phyloP scores from a whole-genome alignment of 352 stramenopile genomes.

The Globisporangium orthogonon region DNA sequence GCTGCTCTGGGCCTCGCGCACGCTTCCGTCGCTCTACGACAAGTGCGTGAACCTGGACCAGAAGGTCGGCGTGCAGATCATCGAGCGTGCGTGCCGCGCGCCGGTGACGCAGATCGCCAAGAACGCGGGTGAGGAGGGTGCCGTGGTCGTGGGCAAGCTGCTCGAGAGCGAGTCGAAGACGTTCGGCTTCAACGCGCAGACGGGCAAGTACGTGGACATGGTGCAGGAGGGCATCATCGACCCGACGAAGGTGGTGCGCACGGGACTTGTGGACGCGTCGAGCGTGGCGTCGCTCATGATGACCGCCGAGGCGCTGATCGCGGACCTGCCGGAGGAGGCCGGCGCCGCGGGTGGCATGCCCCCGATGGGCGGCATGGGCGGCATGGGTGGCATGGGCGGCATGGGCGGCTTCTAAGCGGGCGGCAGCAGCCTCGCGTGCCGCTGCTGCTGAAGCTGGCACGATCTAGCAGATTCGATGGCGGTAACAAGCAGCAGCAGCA shows the following conservation, averaged over 20 bases:
- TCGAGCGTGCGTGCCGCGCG: slow-evolving; percentile 91
- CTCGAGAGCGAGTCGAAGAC: slow-evolving; percentile 93
- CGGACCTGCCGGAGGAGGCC: slow-evolving; percentile 91
- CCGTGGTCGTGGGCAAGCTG: slow-evolving; percentile 98
- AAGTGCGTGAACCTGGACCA: slow-evolving; percentile 95
- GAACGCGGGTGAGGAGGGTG: slow-evolving; percentile 98
- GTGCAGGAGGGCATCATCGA: slow-evolving; percentile 97
- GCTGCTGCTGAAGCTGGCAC: too few relatives aligned
- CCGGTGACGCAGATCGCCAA: slow-evolving; percentile 96
- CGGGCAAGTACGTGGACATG: slow-evolving; percentile 97
- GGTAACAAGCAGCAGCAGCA: too few relatives aligned
- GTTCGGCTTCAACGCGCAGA: slow-evolving; percentile 98
- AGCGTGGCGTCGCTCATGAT: slow-evolving; percentile 99
- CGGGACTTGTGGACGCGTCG: slow-evolving; percentile 96
- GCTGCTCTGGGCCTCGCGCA: slow-evolving; percentile 95
- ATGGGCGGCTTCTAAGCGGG: slow-evolving; percentile 66
- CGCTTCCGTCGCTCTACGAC: slow-evolving; percentile 86
- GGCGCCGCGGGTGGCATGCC: slow-evolving; percentile 26
- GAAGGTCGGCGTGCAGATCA: slow-evolving; percentile 97
- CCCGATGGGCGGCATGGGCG: slow-evolving; percentile 77
- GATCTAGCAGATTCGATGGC: too few relatives aligned
- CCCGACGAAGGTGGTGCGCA: slow-evolving; percentile 98
- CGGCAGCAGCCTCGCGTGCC: too few relatives aligned
- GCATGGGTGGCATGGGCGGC: slow-evolving; percentile 74
- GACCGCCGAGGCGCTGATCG: slow-evolving; percentile 99